Evolutionary conservation across 441 rosid genomes (phyloP).

Genomic region (Metrosideros polymorpha): DNA sequence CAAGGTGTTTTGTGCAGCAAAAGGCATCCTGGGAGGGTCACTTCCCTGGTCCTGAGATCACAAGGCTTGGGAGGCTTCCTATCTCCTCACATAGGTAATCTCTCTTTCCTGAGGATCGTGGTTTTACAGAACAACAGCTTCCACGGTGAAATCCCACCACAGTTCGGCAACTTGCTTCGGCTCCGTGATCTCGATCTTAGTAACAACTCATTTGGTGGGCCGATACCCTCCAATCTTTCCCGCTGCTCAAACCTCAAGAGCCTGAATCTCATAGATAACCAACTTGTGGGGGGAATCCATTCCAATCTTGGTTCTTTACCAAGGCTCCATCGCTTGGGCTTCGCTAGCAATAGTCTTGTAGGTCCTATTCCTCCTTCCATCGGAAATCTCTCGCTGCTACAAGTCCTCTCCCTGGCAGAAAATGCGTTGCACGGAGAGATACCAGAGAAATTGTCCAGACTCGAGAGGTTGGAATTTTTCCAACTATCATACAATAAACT

Average conservation of each 20-base stretch:
- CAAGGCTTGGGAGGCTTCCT: neutral
- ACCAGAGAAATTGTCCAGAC: neutral
- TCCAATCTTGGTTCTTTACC: neutral
- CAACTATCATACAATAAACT: neutral
- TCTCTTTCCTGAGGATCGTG: neutral
- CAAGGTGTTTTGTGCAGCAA: neutral
- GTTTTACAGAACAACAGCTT: neutral
- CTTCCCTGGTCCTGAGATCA: neutral
- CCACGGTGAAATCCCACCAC: neutral
- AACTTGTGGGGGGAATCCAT: neutral
- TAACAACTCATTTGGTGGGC: neutral
- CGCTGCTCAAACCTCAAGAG: rapidly evolving
- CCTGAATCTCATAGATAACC: neutral
- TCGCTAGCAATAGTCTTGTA: rapidly evolving
- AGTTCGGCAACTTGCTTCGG: neutral
- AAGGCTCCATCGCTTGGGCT: rapidly evolving
- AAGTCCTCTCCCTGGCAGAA: rapidly evolving
- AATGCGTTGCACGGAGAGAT: neutral
- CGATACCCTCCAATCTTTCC: neutral
- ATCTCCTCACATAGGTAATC: neutral
- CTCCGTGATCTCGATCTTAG: rapidly evolving
- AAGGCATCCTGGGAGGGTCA: neutral
- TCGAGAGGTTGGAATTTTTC: neutral
- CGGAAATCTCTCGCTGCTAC: neutral
- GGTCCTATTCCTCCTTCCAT: neutral